These are phyloP conservation scores for Ogataea nitratoaversa DNA, from an alignment of 805 yeast genomes.

Conservation along the genomic window DNA sequence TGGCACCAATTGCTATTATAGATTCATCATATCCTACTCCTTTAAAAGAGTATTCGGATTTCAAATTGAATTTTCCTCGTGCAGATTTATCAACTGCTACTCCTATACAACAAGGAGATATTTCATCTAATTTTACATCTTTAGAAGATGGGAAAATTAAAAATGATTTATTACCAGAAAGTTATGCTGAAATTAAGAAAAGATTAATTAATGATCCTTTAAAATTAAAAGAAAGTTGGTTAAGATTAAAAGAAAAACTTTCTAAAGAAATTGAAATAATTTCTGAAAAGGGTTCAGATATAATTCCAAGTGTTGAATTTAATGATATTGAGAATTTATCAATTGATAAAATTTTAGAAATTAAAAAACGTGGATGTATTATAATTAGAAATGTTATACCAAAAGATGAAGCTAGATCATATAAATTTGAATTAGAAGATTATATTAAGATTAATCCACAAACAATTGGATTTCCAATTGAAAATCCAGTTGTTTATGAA, in stretches of 20 bases:
- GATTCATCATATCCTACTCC: not conserved
- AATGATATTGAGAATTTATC: slow-evolving; percentile 12
- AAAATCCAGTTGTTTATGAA: slow-evolving; percentile 22
- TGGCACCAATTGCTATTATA: not conserved
- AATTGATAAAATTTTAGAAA: slow-evolving; percentile 4
- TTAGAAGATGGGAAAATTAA: slow-evolving; percentile 5
- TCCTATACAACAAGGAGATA: slow-evolving; percentile 11
- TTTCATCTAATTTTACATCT: slow-evolving; percentile 13
- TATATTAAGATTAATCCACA: slow-evolving; percentile 29
- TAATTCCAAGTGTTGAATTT: slow-evolving; percentile 17
- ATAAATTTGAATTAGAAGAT: slow-evolving; percentile 19
- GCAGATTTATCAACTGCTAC: slow-evolving; percentile 10
- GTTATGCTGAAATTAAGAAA: slow-evolving; percentile 12
- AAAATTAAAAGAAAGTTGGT: slow-evolving; percentile 27
- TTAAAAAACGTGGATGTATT: slow-evolving; percentile 25
- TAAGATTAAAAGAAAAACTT: slow-evolving; percentile 23
- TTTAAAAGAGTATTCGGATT: not conserved
- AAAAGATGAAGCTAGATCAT: slow-evolving; percentile 17
- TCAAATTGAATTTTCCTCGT: slow-evolving; percentile 2
- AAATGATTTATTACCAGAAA: not conserved
- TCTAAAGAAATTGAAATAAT: slow-evolving; percentile 19
- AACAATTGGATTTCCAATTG: slow-evolving; percentile 27
- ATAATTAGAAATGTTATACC: slow-evolving; percentile 32
- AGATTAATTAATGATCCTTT: slow-evolving; percentile 20
- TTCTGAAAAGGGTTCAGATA: slow-evolving; percentile 16